Base-by-base conservation (phyloP, 192 early-diverging fungal species). In the Powellomyces hirtus region DNA sequence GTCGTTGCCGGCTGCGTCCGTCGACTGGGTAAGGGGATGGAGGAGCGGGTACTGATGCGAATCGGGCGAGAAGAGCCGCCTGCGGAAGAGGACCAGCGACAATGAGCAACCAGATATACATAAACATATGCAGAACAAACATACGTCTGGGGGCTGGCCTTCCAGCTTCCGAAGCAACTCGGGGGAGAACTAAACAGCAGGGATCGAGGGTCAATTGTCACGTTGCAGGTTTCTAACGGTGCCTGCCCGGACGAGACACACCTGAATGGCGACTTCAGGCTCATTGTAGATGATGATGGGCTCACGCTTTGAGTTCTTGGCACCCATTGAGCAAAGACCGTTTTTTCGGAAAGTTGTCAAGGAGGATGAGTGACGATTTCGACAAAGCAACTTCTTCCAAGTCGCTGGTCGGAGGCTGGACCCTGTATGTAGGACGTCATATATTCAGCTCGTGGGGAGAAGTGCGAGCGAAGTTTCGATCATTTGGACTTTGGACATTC, bases 281-380 rank as follows among this genome's bases (percentile, higher is more conserved):
- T 72, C 70, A 36, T 72, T 72, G 55, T 72, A 72, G n/a, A 72
- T 64, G 38, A 72, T 50, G 34, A 72, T 65, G 22, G 70, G 70
- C 52, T 72, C 70, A 11, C n/a, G 36, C 51, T 71, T 71, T 37
- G 69, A 71, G 8, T 37, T 22, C 46, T 38, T 71, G 14, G 69
- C 69, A 31, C 69, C 69, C 69, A 71, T 71, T 49, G 46, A 5
- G 46, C 2, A 24, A 24, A 49, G 46, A 3, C n/a, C 5, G 46
- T 49, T n/a, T n/a, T n/a, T n/a, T n/a, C n/a, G n/a, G n/a, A n/a
- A n/a, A n/a, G n/a, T n/a, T n/a, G n/a, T n/a, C n/a, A n/a, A n/a
- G n/a, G n/a, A n/a, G n/a, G n/a, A n/a, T n/a, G n/a, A n/a, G n/a
- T n/a, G n/a, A n/a, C n/a, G n/a, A n/a, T n/a, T n/a, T n/a, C n/a